Base-by-base conservation (phyloP, 139 green algal species). In the Gonium pectorale region DNA sequence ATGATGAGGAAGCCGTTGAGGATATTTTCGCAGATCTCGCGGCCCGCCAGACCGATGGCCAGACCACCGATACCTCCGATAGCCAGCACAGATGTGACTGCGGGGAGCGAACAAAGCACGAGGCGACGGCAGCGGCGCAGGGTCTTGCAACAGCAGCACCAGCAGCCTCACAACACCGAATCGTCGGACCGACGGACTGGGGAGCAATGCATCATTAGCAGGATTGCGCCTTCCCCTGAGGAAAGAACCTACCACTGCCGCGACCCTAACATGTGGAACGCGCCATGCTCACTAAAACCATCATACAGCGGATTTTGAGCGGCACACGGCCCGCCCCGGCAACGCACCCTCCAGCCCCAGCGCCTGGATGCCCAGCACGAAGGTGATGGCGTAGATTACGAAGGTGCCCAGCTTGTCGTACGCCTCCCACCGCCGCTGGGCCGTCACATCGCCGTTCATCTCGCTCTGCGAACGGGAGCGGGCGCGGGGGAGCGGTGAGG, bases 1-100 rank as follows among this genome's bases (percentile, higher is more conserved):
- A 98, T 93, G 82, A 98, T 97, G 81, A 98, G 95, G 78, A 98
- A 94, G 64, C 96, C 96, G 46, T 95, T 98, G 83, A 98, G 97
- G 41, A 98, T 88, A 85, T 98, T 98, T 77, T 98, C 96, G 74
- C 96, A 92, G 67, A 98, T 98, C 90, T 98, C 96, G 0, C 95
- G 89, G 60, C 95, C 96, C 0, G 95, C 95, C 81, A 98, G 87
- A 97, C 95, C 96, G 54, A 98, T 95, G 41, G 95, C 96, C 86
- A 98, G 89, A 94, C 96, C 96, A 88, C 96, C 96, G 77, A 98
- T 95, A 86, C 96, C 96, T 90, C 96, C 95, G 86, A 98, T 98
- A 41, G 96, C 95, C 63, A 98, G 89, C 82, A 98, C 94, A 4
- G 91, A 95, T 0, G 79, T 88, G 52, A 91, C 88, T 91, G 88